Evolutionary conservation across 1,139 yeast species (phyloP), one percentile per base, ranked within the genome.

Genomic region (Blastobotrys serpentis): DNA sequence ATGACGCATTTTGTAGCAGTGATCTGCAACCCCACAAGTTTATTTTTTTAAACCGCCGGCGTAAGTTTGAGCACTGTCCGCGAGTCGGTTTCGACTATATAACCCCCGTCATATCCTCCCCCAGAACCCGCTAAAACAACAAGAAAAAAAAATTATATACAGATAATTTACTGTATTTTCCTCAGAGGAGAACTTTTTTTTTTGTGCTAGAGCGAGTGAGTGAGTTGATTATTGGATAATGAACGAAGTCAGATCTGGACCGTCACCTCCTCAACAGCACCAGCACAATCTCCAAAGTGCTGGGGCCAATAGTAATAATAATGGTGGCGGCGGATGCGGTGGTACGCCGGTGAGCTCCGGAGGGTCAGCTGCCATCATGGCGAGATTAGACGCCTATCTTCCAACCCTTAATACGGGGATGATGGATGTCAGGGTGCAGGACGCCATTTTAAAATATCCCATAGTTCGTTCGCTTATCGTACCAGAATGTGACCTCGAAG

Each of bases 401-500:
- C 66, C 66, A 6, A 60, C 62, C 11, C 54, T 62, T 21, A 62
- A 60, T 50, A 62, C 66, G 1, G 62, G 64, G 21, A 50, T 61
- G 44, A 62, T 62, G 57, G 67, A 63, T 46, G 62, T 59, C 14
- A 55, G 64, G 21, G 58, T 63, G 45, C 67, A 63, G 49, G 66
- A 63, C 42, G 66, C 59, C 16, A 54, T 63, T 34, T 51, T 63
- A 33, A 63, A 63, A 44, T 56, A 62, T 50, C 65, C 67, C 22
- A 51, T 63, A 3, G 58, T 63, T 16, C 56, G 66, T 16, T 56
- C 64, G n/a, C 52, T 64, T 26, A 45, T 59, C 10, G 65, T 64
- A 1, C 68, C 68, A n/a, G 64, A 63, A 42, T 58, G 65, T 48
- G 68, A 64, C 42, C 52, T 63, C 34, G 63, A 58, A 30, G 68